phyloP scores from a whole-genome alignment of 768 basidiomycete species.

The Strobilomyces echinocephalus region DNA sequence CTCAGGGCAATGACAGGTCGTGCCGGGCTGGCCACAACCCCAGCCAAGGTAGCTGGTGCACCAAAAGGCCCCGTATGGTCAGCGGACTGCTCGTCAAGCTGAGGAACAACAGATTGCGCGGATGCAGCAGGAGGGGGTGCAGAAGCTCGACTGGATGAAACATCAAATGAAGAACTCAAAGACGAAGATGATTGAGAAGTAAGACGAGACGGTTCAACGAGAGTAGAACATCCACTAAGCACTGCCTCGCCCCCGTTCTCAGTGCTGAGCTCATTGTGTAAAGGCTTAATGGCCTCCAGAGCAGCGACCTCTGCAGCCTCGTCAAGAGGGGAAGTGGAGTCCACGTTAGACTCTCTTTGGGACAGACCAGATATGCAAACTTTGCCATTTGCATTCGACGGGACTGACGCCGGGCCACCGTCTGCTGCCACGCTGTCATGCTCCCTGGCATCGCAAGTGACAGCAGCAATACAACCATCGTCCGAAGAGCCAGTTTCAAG shows the following conservation, averaged over 20 bases:
- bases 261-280: constrained; percentile 8
- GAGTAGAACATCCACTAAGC: constrained; percentile 18
- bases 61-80: constrained; percentile 44
- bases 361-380: constrained; percentile 8
- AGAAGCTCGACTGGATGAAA: constrained; percentile 46
- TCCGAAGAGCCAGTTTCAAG: constrained; percentile 32
- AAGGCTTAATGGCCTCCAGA: constrained; percentile 21
- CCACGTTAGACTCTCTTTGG: constrained; percentile 21
- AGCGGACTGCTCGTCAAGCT: constrained; percentile 42
- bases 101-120: constrained; percentile 36
- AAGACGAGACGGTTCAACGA: constrained; percentile 29
- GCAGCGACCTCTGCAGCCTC: constrained; percentile 14
- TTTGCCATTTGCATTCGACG: constrained; percentile 19
- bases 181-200: constrained; percentile 31
- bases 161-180: constrained; percentile 34
- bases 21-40: not conserved
- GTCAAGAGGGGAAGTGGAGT: constrained; percentile 18
- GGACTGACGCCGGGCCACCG: constrained; percentile 25
- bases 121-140: constrained; percentile 22
- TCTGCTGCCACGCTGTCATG: constrained; percentile 16
- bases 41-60: constrained; percentile 34
- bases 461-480: constrained; percentile 12
- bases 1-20: constrained; percentile 15
- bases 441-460: constrained; percentile 14
- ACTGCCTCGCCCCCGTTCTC: constrained; percentile 19